Base-by-base conservation (phyloP, 805 yeast species). In the Lachancea sp. region DNA sequence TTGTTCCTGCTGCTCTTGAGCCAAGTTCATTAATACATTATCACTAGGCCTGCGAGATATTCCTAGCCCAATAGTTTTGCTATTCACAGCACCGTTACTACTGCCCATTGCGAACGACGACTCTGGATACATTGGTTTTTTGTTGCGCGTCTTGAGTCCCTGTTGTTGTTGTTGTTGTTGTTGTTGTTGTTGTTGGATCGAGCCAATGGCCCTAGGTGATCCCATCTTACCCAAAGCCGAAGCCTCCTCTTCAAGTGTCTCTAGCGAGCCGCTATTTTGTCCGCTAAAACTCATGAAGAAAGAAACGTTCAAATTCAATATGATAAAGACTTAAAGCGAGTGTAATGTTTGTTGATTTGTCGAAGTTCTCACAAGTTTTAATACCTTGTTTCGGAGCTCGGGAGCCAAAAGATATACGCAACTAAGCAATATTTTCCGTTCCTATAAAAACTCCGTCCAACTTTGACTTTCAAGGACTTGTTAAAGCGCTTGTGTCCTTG, bases 1-100 rank as follows among this genome's bases (percentile, higher is more conserved):
- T 16, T 19, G 41, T 31, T 16, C 20, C 26, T 35, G 38, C 18
- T 38, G 42, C 32, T 37, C 50, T 17, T 42, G 47, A 29, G 49
- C 45, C 44, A 47, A 46, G 41, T 55, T 58, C 41, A 52, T 39
- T 34, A 60, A 40, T 26, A 62, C 38, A 47, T 62, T 63, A 35
- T 63, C 65, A 41, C 65, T 60, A 5, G 67, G 67, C 38, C 66
- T 53, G 29, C 67, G 53, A 7, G 57, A 60, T 27, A 57, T 49
- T 7, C 61, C 63, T 19, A 60, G 43, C 7, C 60, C 63, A 4
- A 56, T 46, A 29, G 56, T 56, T 34, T 55, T 57, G 43, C 53
- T 50, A 46, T 36, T 48, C 7, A 37, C 34, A 34, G 36, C 22
- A n/a, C 31, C 18, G 16, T 15, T 36, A 18, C 25, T 13, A 36